Base-by-base conservation (phyloP, 169 alveolate species). In the Sarcocystis neurona region DNA sequence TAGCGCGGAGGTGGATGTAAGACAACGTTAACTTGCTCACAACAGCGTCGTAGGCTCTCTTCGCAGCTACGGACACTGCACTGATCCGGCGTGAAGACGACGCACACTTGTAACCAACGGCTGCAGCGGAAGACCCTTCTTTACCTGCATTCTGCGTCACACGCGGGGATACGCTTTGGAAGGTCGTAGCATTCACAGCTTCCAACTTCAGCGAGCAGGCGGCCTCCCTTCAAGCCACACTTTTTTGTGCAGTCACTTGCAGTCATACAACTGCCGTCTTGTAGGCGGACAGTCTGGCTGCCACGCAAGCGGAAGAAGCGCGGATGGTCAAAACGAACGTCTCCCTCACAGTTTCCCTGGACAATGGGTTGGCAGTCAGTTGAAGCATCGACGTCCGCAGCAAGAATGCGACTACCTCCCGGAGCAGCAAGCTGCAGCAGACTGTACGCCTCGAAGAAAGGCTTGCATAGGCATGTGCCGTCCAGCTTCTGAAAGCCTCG, bases 401-500 rank as follows among this genome's bases (percentile, higher is more conserved):
- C n/a, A n/a, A n/a, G n/a, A n/a, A n/a, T n/a, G 39, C 0, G 48
- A 39, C 18, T 39, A 12, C 27, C 82, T n/a, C 41, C 82, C 39
- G 39, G 39, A 12, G 37, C 48, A 30, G 82, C 58, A 15, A 43
- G 47, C 2, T 0, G 56, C 37, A 53, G 20, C 37, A 39, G 8
- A 30, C 82, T 37, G 56, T 72, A 72, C 34, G 41, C 34, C 34
- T 72, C 91, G 23, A n/a, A 77, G 72, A 84, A 10, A 80, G 53
- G 53, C 82, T 58, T 66, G 70, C 91, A 87, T 58, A 84, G 68
- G 47, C 91, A 87, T 0, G 87, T 87, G 37, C 82, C 82, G 72
- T 87, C 88, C 5, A 68, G 75, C 80, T 87, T 60, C 75, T 77
- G 91, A 41, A 50, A 87, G 30, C 56, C 77, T 12, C 91, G 87